A percentile compares a stretch with the other conserved stretches of the same genome.
phyloP scores from a whole-genome alignment of 73 alveolate genomes.

The Tetrahymena borealis region DNA sequence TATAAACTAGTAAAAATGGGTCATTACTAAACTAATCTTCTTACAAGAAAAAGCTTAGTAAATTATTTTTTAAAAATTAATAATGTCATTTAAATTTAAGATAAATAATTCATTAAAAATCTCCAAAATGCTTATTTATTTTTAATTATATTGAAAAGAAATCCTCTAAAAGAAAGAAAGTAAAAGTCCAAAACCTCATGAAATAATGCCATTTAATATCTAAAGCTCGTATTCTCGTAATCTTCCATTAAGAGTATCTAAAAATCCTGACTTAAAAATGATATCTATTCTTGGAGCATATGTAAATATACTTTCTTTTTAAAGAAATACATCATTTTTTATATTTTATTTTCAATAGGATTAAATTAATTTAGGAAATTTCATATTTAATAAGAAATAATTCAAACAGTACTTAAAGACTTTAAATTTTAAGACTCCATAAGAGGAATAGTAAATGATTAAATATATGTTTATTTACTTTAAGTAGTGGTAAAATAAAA shows the following conservation, averaged over 20 bases:
- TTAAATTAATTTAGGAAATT: background rate
- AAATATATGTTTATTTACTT: background rate
- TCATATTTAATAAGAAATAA: background rate
- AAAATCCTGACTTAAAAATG: background rate
- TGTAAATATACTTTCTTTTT: background rate
- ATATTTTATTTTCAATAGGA: background rate
- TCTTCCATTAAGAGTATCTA: background rate
- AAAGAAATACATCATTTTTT: background rate
- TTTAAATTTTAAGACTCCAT: background rate
- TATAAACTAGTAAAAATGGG: background rate
- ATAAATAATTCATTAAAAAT: no score
- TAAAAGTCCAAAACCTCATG: background rate
- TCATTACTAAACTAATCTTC: background rate
- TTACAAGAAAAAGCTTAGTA: background rate
- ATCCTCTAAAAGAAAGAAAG: background rate
- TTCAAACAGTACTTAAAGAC: background rate
- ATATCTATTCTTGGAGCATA: background rate
- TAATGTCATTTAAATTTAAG: no score
- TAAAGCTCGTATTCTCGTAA: background rate
- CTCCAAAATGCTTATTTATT: no score
- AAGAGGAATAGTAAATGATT: background rate
- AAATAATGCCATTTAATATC: background rate
- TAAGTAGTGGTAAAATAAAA: background rate
- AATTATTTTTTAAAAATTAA: background rate
- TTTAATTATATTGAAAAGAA: no score